Evolutionary conservation across 176 grass and related monocot species (phyloP).

Genomic region (Tuctoria greenei): DNA sequence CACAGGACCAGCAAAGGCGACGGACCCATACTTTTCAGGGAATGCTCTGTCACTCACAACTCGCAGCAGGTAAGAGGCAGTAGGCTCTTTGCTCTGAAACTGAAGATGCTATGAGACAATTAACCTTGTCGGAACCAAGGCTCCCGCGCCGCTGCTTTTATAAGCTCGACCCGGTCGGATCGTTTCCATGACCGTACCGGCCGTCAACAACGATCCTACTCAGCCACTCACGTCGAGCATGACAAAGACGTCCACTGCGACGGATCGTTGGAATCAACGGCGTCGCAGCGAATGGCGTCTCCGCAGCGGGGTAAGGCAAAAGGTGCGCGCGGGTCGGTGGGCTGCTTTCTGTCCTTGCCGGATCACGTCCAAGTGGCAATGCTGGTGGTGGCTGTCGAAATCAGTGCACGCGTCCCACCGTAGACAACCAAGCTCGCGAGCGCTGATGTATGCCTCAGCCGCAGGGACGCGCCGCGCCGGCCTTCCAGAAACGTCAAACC

Average conservation of each 20-base stretch:
- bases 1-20: not conserved
- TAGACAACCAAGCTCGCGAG: not conserved
- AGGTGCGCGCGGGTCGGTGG: not conserved
- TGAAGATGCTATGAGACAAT: not conserved
- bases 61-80: not conserved
- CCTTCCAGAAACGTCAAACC: not conserved
- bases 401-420: not conserved
- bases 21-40: not conserved
- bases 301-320: not conserved
- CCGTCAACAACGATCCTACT: not conserved
- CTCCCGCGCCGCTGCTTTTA: not conserved
- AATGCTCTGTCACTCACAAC: too few relatives aligned
- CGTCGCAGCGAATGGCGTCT: not conserved
- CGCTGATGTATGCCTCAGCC: not conserved
- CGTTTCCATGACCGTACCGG: not conserved
- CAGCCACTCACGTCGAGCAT: not conserved
- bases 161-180: not conserved
- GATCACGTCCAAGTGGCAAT: not conserved
- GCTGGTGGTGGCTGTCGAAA: not conserved
- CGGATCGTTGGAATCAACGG: not conserved
- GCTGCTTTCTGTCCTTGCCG: not conserved
- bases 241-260: not conserved
- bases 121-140: not conserved
- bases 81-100: not conserved
- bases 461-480: not conserved